Evolutionary conservation across 2,329 filamentous ascomycete genomes (phyloP).

Genomic region (Aureobasidium sp.): DNA sequence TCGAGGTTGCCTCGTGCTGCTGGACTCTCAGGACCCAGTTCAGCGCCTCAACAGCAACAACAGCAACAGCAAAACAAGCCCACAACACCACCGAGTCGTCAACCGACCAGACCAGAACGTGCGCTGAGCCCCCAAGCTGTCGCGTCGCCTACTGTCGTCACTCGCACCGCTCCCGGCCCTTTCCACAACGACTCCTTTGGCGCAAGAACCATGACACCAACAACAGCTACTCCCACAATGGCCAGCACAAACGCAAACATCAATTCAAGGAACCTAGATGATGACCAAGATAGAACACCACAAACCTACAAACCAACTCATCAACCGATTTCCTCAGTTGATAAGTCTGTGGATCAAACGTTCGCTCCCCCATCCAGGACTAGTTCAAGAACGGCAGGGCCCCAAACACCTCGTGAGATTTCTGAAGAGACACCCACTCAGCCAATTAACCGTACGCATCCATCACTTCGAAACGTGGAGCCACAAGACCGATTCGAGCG

Average conservation of each 20-base stretch:
- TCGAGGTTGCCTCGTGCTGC: constrained; percentile 54
- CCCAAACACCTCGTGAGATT: background rate
- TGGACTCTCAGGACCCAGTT: constrained; percentile 46
- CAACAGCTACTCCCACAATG: background rate
- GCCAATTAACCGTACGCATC: background rate
- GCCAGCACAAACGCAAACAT: background rate
- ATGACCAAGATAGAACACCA: background rate
- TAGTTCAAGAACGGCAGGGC: constrained; percentile 2
- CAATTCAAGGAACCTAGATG: background rate
- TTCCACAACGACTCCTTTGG: background rate
- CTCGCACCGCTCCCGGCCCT: constrained; percentile 1
- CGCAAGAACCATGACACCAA: constrained; percentile 4
- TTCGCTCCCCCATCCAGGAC: background rate
- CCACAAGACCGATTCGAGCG: constrained; percentile 5
- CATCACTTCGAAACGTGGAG: background rate
- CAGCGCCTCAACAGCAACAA: constrained; percentile 43
- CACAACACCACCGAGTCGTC: constrained; percentile 7
- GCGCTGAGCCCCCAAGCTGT: constrained; percentile 8
- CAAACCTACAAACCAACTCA: constrained; percentile 12
- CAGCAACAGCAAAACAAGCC: constrained; percentile 37
- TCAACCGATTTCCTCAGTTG: background rate
- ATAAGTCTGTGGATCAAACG: background rate
- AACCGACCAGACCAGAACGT: constrained; percentile 13
- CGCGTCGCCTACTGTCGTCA: background rate
- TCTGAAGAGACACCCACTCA: background rate